Evolutionary conservation across 139 green algal genomes (phyloP).

Genomic region (Chlamydomonas sp.): DNA sequence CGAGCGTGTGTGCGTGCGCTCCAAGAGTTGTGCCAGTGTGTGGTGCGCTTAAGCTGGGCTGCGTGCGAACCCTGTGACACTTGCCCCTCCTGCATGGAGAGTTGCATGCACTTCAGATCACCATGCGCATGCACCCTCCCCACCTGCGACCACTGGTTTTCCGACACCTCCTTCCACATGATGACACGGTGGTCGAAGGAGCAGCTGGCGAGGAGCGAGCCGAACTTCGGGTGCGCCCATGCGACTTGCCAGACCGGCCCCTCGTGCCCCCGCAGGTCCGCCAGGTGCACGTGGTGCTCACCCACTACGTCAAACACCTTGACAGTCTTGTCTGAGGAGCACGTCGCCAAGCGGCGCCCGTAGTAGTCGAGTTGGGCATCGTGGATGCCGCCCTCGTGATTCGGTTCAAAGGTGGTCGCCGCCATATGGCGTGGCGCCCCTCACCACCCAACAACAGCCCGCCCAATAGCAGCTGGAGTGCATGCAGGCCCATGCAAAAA

Average conservation of each 20-base stretch:
- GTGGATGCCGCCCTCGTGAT: slow-evolving; percentile 82
- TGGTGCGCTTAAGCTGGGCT: too few relatives aligned
- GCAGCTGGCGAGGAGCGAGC: slow-evolving; percentile 81
- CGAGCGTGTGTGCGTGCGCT: too few relatives aligned
- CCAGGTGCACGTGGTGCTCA: slow-evolving; percentile 49
- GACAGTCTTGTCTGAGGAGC: slow-evolving; percentile 81
- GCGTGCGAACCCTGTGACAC: too few relatives aligned
- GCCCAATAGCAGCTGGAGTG: too few relatives aligned
- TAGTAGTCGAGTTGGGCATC: slow-evolving; percentile 96
- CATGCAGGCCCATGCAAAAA: too few relatives aligned
- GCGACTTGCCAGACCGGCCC: slow-evolving; percentile 80
- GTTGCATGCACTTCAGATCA: too few relatives aligned
- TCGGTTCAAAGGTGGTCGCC: slow-evolving; percentile 63
- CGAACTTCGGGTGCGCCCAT: slow-evolving; percentile 96
- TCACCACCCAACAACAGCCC: too few relatives aligned
- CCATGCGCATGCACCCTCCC: neutral
- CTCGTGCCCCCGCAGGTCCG: slow-evolving; percentile 84
- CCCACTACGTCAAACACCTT: slow-evolving; percentile 78
- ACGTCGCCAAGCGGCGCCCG: slow-evolving; percentile 85
- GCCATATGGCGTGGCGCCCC: too few relatives aligned
- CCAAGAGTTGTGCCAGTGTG: too few relatives aligned
- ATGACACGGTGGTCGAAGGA: slow-evolving; percentile 90
- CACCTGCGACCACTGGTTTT: slow-evolving; percentile 71
- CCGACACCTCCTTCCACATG: slow-evolving; percentile 81
- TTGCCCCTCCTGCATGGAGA: too few relatives aligned